Conservation (phyloP, 352 stramenopile species). For the Peronospora tabacina region DNA sequence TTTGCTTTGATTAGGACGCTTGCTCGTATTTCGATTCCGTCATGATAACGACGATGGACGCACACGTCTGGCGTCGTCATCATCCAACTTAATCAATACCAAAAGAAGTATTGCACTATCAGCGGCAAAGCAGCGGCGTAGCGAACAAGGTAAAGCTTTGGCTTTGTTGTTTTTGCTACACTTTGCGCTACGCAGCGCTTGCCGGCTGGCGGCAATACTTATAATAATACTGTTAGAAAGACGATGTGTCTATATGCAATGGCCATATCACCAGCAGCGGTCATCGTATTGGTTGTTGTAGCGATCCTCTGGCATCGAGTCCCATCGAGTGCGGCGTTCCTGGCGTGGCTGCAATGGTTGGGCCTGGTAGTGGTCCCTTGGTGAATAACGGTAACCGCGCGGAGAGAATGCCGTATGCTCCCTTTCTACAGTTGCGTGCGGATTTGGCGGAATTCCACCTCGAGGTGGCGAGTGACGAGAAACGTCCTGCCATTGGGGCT, state of each 20-base stretch:
- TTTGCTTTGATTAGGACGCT: conserved; percentile 25
- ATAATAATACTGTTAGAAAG: conserved; percentile 40
- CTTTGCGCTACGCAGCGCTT: conserved; percentile 28
- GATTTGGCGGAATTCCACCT: conserved; percentile 13
- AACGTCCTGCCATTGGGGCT: conserved; percentile 31
- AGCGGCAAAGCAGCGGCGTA: conserved; percentile 26
- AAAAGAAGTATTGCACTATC: conserved; percentile 28
- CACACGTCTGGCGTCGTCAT: conserved; percentile 6
- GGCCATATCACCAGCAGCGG: conserved; percentile 22
- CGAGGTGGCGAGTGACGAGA: conserved; percentile 25
- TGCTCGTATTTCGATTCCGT: conserved; percentile 1
- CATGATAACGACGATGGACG: background rate
- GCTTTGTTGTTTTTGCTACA: conserved; percentile 31
- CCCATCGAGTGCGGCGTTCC: conserved; percentile 27
- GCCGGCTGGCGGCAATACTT: conserved; percentile 28
- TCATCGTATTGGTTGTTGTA: conserved; percentile 28
- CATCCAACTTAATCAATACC: conserved; percentile 27
- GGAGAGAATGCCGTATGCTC: conserved; percentile 22
- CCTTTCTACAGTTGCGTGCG: conserved; percentile 30
- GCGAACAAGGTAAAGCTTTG: conserved; percentile 27
- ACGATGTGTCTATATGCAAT: conserved; percentile 7
- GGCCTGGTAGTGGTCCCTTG: conserved; percentile 26
- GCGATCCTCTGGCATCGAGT: conserved; percentile 32
- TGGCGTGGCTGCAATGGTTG: conserved; percentile 14
- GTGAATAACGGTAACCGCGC: conserved; percentile 20